Evolutionary conservation across 2,329 filamentous ascomycete genomes (phyloP), one percentile per base, ranked within the genome.

Genomic region (Penicillium sp.): DNA sequence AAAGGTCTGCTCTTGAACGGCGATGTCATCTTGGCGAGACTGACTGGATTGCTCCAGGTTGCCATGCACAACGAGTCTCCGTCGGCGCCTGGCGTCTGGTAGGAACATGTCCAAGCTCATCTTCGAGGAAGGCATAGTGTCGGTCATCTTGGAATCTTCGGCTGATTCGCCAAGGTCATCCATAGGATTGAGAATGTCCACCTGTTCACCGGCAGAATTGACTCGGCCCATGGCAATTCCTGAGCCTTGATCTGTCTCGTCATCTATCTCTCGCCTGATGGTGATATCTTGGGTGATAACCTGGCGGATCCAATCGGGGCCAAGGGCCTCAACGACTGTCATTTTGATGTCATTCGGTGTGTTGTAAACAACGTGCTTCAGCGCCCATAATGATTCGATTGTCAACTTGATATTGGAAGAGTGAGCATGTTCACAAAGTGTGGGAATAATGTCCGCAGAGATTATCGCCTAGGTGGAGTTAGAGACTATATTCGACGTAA

Each of bases 1-100:
- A 16, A 97, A 82, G 0, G 87, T 89, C 72, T 97, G 92, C 68
- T 96, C 90, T 72, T 97, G 93, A 26, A 96, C 88, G 2, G 86
- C 86, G 34, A 92, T 79, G 59, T 95, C 89, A 59, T 96, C 88
- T 59, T 85, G 85, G 47, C 87, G 83, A 16, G 86, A 84, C 65
- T 86, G 86, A 28, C 85, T 81, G 23, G 80, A 78, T 21, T 85
- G 82, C 56, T 88, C 87, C 42, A 86, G 75, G 65, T 94, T 89
- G 13, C 81, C 78, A 47, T 89, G 86, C 52, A 85, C 66, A 24
- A 78, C 64, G 24, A 74, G 66, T 49, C 71, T 73, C 42, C 70
- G 67, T 36, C 68, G 66, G 36, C 71, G 75, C 5, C 74, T 71
- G 29, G 73, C 72, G 50, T 73, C 67, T 1, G 68, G 66, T 8